Base-by-base conservation (phyloP, 345 rosid genomes). In the Microcos paniculata region DNA sequence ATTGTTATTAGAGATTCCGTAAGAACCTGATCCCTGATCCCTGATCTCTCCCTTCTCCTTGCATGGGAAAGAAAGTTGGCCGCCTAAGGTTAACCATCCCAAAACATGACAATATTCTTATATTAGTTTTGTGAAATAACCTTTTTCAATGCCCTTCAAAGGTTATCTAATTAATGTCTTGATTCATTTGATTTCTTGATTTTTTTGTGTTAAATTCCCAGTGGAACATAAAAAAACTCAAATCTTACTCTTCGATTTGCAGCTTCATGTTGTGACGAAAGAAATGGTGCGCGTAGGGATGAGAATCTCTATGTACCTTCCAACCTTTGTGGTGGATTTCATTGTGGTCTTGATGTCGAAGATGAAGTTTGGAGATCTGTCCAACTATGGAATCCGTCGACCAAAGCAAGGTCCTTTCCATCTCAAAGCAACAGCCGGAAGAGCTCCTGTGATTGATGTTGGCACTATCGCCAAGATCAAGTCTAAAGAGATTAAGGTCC, bases 191-290 rank as follows among this genome's bases (percentile, higher is more conserved):
- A 35, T 35, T 35, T 35, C 4, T 35, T 35, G 40, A 35, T 35
- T 35, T 35, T 35, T 35, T 35, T 35, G 40, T 35, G n/a, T n/a
- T n/a, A n/a, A n/a, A n/a, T n/a, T n/a, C n/a, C n/a, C n/a, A n/a
- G n/a, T n/a, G n/a, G n/a, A n/a, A n/a, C n/a, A n/a, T n/a, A 35
- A 35, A 35, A 2, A 2, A 35, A 2, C 38, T 35, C 6, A 35
- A 35, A 35, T 62, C 24, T 35, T n/a, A 14, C 21, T 30, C 19
- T 62, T 18, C 4, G n/a, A n/a, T 40, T 2, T 31, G 33, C 35
- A 80, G 88, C 73, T 84, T 19, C 88, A 87, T 24, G 77, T 87
- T 52, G 35, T 84, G 15, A 80, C 78, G 40, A 82, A 81, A 73
- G 75, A 71, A 9, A 82, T 84, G 21, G 81, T 87, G 38, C 19